These are phyloP conservation scores for Circinella minor DNA, from an alignment of 371 early-diverging fungal species.

Conservation along the genomic window DNA sequence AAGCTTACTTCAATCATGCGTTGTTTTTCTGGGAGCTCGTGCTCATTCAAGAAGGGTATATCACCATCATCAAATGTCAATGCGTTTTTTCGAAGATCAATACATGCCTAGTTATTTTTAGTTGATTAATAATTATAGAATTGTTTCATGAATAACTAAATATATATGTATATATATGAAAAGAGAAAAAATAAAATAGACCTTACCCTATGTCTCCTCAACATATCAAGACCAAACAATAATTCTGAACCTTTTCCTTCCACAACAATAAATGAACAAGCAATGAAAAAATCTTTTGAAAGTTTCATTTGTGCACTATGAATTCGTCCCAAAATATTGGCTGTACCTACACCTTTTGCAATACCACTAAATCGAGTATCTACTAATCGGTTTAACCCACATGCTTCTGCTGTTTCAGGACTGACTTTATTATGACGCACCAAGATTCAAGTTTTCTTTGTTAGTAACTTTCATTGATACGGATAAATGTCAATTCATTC, in stretches of 20 bases:
- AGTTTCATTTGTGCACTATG: slow-evolving; percentile 89
- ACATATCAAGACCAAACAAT: slow-evolving; percentile 96
- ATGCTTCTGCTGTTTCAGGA: slow-evolving; percentile 82
- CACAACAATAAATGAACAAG: slow-evolving; percentile 93
- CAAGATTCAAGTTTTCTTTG: neutral
- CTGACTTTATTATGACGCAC: slow-evolving; percentile 59
- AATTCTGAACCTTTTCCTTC: slow-evolving; percentile 92
- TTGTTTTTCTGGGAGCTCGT: slow-evolving; percentile 83
- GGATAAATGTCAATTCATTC: no score
- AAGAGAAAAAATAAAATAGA: no score
- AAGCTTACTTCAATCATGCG: slow-evolving; percentile 53
- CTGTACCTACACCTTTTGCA: slow-evolving; percentile 95
- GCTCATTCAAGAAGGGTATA: slow-evolving; percentile 90
- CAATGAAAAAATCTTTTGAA: slow-evolving; percentile 69
- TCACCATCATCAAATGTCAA: slow-evolving; percentile 82
- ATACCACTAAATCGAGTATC: slow-evolving; percentile 91
- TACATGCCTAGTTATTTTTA: slow-evolving; percentile 65
- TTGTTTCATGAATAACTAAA: no score
- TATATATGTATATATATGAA: no score
- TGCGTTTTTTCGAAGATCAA: slow-evolving; percentile 85
- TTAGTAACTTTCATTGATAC: neutral
- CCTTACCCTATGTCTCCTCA: slow-evolving; percentile 73
- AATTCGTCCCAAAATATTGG: slow-evolving; percentile 93
- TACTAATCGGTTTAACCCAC: slow-evolving; percentile 87
- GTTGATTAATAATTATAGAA: no score